Base-by-base conservation (phyloP, 495 filamentous ascomycete species). In the Pseudevernia furfuracea region DNA sequence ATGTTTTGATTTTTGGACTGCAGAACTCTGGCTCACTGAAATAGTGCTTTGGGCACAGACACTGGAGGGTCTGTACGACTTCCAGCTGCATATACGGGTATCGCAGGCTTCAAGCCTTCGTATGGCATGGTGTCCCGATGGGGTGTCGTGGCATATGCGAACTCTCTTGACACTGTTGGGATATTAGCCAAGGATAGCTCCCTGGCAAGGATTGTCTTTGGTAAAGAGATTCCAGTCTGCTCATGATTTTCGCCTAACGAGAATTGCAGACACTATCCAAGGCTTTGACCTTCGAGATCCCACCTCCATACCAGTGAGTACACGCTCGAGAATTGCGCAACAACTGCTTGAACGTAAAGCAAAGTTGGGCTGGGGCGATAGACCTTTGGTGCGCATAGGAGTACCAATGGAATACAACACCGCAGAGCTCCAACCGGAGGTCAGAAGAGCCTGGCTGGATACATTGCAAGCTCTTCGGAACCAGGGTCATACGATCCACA, bases 81-180 rank as follows among this genome's bases (percentile, higher is more conserved):
- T 62, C 94, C 94, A 1, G 93, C 95, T 23, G 90, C 94, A 17
- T 97, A 95, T 71, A 92, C 87, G 8, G 91, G 92, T 12, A 82
- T 85, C 17, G 82, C 95, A 32, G 94, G 94, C 0, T 97, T 92
- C 76, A 98, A 98, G 75, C 94, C 94, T 19, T 95, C 90, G 8
- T 95, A 95, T 71, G 91, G 90, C 14, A 74, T 89, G 68, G 70
- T 93, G 39, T 95, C 91, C 60, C 81, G 94, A 57, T 91, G 88
- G 82, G 94, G 94, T 23, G 92, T 98, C 12, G 81, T 97, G 37
- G 89, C 92, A 28, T 98, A 97, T 73, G 94, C 95, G 23, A 97
- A 97, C 70, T 96, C 91, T 5, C 73, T 98, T 10, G 94, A 98
- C 71, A 98, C 94, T 3, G 91, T 98, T 8, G 95, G 95, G 0